Conservation (phyloP, 1,284 basidiomycete genomes). For the Bjerkandera adusta region DNA sequence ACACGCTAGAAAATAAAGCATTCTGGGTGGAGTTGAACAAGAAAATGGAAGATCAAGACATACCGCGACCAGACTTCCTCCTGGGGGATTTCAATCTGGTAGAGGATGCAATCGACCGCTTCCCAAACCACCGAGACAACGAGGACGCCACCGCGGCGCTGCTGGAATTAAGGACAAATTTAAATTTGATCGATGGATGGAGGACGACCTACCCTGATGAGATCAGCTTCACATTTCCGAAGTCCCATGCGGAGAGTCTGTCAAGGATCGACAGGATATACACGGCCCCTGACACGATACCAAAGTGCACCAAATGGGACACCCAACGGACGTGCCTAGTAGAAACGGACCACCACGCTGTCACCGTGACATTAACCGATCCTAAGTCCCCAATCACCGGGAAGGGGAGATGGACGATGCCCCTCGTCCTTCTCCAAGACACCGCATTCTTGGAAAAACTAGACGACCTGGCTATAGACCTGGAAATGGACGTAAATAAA, state of each 20-base stretch:
- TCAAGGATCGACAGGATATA: conserved; percentile 40
- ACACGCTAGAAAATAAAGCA: conserved; percentile 13
- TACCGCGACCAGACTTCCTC: conserved; percentile 30
- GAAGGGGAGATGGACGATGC: not conserved
- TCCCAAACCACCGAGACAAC: conserved; percentile 26
- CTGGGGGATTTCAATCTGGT: conserved; percentile 43
- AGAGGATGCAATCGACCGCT: conserved; percentile 35
- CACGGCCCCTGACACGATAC: not conserved
- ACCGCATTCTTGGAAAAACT: too few relatives aligned
- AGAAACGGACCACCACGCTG: conserved; percentile 27
- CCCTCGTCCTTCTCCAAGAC: not conserved
- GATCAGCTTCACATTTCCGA: conserved; percentile 28
- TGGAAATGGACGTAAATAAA: too few relatives aligned
- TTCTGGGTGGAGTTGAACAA: conserved; percentile 22
- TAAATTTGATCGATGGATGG: conserved; percentile 36
- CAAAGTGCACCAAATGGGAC: conserved; percentile 23
- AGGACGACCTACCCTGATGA: conserved; percentile 25
- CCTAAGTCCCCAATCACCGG: not conserved
- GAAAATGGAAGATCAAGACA: not conserved
- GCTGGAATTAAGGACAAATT: conserved; percentile 17
- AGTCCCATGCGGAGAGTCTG: conserved; percentile 15
- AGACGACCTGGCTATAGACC: too few relatives aligned
- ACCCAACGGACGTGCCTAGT: conserved; percentile 14
- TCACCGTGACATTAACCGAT: not conserved
- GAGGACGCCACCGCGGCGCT: conserved; percentile 15